Evolutionary conservation across 306 rosid genomes (phyloP).

Genomic region (Glycine tomentella): DNA sequence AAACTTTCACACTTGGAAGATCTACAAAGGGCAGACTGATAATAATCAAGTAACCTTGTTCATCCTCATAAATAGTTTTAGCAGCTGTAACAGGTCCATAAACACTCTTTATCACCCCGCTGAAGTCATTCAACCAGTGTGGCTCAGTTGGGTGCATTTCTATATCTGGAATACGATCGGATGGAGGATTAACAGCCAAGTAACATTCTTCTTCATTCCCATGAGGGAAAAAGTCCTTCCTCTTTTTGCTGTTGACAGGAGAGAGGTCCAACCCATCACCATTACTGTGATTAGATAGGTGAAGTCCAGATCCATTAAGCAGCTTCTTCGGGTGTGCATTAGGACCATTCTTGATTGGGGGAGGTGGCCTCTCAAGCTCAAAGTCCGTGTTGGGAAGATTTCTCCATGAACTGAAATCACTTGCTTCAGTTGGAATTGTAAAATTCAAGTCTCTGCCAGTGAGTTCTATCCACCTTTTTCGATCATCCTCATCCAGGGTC

Average conservation of each 20-base stretch:
- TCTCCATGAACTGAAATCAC: conserved; percentile 92
- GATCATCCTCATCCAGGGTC: conserved; percentile 73
- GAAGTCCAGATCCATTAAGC: conserved; percentile 64
- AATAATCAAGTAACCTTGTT: conserved; percentile 77
- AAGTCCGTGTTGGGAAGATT: conserved; percentile 83
- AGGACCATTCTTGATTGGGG: conserved; percentile 58
- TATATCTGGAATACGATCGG: conserved; percentile 65
- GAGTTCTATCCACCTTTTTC: conserved; percentile 86
- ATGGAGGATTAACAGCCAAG: conserved; percentile 76
- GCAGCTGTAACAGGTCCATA: conserved; percentile 93
- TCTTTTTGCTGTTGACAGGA: conserved; percentile 70
- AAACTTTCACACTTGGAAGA: conserved; percentile 87
- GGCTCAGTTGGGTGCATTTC: conserved; percentile 64
- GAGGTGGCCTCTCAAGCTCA: conserved; percentile 82
- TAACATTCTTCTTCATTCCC: conserved; percentile 74
- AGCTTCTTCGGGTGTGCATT: conserved; percentile 75
- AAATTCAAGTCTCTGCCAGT: conserved; percentile 87
- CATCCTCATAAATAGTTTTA: conserved; percentile 89
- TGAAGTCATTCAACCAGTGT: conserved; percentile 75
- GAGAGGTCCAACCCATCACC: conserved; percentile 79
- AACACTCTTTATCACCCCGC: conserved; percentile 85
- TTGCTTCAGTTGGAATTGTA: conserved; percentile 80
- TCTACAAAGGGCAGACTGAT: conserved; percentile 89
- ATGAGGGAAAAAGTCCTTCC: conserved; percentile 73
- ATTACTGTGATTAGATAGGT: conserved; percentile 61